Evolutionary conservation across 2,329 filamentous ascomycete genomes (phyloP), one percentile per base, ranked within the genome.

Genomic region (Apiospora saccharicola): DNA sequence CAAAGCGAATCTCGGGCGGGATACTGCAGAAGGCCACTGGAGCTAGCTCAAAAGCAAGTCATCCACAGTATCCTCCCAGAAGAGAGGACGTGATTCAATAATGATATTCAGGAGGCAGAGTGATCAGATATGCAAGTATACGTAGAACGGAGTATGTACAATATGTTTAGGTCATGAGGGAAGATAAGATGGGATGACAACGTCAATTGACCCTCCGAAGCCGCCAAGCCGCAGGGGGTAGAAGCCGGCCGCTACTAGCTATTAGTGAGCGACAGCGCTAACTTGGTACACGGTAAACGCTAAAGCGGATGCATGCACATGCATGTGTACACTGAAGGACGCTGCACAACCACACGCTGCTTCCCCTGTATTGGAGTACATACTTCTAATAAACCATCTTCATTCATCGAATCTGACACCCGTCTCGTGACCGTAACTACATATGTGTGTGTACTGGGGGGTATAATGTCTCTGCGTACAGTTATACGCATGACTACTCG

Each of bases 121-220:
- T n/a, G 51, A 57, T 5, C 13, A 24, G 7, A 10, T 51, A 24
- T 30, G 24, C 13, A 26, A 26, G n/a, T 41, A 41, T 41, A 41
- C 6, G 37, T 22, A 47, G 22, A 24, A 41, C 37, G 37, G 22
- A 10, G 22, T 24, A 49, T 22, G 47, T 49, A 49, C n/a, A 16
- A 30, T n/a, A 10, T 8, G 30, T 22, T 41, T 41, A 64, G 57
- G 57, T 64, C 57, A 64, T 64, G 57, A 37, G 57, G 57, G 14
- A 64, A 41, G 57, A 64, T 64, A 34, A 64, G 57, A 64, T 22
- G 16, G 53, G 37, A 64, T 64, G 57, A 64, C 57, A 64, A 64
- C 34, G 57, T 64, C 57, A 37, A 64, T 64, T 37, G 57, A 37
- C 57, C 57, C 57, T 64, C 57, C 34, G 57, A 64, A 22, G 57